Conservation (phyloP, 2,329 filamentous ascomycete species). For the Exophiala calicioides region DNA sequence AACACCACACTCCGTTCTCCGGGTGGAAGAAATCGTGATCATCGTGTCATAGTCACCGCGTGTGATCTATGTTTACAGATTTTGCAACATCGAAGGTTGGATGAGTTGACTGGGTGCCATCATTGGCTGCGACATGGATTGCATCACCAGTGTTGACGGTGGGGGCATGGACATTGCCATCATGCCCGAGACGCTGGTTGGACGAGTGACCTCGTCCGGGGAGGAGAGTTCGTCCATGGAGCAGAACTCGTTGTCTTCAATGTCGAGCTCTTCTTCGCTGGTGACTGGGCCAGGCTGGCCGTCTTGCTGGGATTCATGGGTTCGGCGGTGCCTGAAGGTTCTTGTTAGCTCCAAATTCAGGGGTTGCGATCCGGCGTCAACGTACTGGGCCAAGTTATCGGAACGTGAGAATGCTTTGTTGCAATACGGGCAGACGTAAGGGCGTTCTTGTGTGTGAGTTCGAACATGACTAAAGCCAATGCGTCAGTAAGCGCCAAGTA, state of each 20-base stretch:
- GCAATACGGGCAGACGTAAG: slow-evolving; percentile 96
- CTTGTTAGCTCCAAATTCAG: slow-evolving; percentile 14
- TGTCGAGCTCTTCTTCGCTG: slow-evolving; percentile 81
- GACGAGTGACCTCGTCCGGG: slow-evolving; percentile 35
- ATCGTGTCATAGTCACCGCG: slow-evolving; percentile 21
- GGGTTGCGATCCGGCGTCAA: slow-evolving; percentile 12
- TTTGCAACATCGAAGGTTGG: slow-evolving; percentile 32
- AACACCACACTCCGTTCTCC: neutral
- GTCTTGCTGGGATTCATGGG: slow-evolving; percentile 74
- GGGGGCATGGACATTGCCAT: slow-evolving; percentile 30
- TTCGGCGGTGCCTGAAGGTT: slow-evolving; percentile 63
- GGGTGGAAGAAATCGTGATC: neutral
- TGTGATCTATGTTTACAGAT: slow-evolving; percentile 27
- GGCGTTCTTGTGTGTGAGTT: slow-evolving; percentile 98
- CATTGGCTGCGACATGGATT: slow-evolving; percentile 30
- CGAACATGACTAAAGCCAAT: slow-evolving; percentile 81
- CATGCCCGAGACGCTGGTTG: slow-evolving; percentile 23
- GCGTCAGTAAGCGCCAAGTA: slow-evolving; percentile 54
- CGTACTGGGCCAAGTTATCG: slow-evolving; percentile 97
- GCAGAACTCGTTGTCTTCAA: slow-evolving; percentile 81
- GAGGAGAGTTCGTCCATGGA: slow-evolving; percentile 78
- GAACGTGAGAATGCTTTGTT: slow-evolving; percentile 98
- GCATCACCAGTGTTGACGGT: slow-evolving; percentile 30
- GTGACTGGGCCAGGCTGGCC: slow-evolving; percentile 44
- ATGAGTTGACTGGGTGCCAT: slow-evolving; percentile 31